These are phyloP conservation scores for Marasmius oreades DNA, from an alignment of 1,284 basidiomycete species.

Conservation along the genomic window DNA sequence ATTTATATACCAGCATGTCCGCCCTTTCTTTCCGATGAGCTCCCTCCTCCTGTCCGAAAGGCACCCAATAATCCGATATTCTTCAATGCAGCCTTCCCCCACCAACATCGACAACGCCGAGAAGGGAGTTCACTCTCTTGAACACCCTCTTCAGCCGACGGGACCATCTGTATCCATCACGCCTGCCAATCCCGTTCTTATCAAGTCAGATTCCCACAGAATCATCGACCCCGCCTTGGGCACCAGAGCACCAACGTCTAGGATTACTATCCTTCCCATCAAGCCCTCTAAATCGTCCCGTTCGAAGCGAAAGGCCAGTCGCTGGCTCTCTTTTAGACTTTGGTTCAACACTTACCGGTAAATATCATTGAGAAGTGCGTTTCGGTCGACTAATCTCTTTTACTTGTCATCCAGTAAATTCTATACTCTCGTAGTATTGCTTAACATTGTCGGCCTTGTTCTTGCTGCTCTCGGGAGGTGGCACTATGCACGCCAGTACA, in stretches of 20 bases:
- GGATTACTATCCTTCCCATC: not conserved
- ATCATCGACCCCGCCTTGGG: not conserved
- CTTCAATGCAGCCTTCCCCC: not conserved
- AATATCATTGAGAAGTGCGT: conserved; percentile 14
- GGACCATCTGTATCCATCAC: not conserved
- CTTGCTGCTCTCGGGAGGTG: conserved; percentile 50
- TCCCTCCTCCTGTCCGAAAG: not conserved
- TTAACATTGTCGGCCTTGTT: conserved; percentile 49
- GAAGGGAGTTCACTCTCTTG: conserved; percentile 27
- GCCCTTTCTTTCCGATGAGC: not conserved
- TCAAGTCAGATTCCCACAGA: not conserved
- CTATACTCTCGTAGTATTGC: conserved; percentile 45
- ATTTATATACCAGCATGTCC: not conserved
- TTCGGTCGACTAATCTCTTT: not conserved
- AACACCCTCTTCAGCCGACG: conserved; percentile 5
- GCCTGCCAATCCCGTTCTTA: not conserved
- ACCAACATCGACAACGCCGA: conserved; percentile 35
- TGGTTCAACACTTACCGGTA: conserved; percentile 70
- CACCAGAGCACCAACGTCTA: not conserved
- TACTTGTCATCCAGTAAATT: conserved; percentile 46
- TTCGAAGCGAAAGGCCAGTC: conserved; percentile 25
- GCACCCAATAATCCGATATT: not conserved
- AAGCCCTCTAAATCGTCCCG: conserved; percentile 16
- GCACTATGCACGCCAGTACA: conserved; percentile 56
- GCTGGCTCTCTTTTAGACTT: conserved; percentile 49